phyloP scores from a whole-genome alignment of 441 rosid genomes.

The Dalechampia spathulata region DNA sequence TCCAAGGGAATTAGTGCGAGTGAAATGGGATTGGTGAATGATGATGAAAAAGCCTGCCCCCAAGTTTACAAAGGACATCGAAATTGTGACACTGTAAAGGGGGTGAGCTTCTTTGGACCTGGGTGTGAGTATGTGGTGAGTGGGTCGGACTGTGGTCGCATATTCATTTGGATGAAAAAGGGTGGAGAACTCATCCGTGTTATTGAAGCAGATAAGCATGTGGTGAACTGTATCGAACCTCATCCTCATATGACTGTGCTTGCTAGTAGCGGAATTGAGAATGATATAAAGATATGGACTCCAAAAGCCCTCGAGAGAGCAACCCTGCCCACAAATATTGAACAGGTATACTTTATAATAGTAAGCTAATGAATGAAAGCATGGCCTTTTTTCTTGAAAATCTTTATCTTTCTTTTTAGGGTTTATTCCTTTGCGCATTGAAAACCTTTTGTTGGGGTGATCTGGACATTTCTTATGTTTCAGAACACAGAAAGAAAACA shows the following conservation, averaged over 20 bases:
- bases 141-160: conserved; percentile 91
- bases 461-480: not conserved
- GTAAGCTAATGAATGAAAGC: not conserved
- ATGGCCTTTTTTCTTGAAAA: not conserved
- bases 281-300: conserved; percentile 78
- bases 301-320: conserved; percentile 66
- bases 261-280: conserved; percentile 85
- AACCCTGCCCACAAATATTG: conserved; percentile 51
- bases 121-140: conserved; percentile 79
- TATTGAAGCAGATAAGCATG: conserved; percentile 65
- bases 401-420: not conserved
- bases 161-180: conserved; percentile 86
- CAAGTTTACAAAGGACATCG: conserved; percentile 74
- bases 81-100: conserved; percentile 71
- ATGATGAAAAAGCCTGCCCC: conserved; percentile 28
- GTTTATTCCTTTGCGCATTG: not conserved
- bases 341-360: conserved; percentile 42
- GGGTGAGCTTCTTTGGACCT: conserved; percentile 83
- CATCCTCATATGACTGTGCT: conserved; percentile 69
- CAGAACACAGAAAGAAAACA: not conserved
- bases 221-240: conserved; percentile 75
- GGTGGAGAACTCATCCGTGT: conserved; percentile 67
- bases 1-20: conserved; percentile 28
- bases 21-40: conserved; percentile 23
- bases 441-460: no score